Percentiles rank a stretch among this genome's conserved stretches.
Conservation (phyloP, 78 protist genomes). For the Polysphondylium violaceum region DNA sequence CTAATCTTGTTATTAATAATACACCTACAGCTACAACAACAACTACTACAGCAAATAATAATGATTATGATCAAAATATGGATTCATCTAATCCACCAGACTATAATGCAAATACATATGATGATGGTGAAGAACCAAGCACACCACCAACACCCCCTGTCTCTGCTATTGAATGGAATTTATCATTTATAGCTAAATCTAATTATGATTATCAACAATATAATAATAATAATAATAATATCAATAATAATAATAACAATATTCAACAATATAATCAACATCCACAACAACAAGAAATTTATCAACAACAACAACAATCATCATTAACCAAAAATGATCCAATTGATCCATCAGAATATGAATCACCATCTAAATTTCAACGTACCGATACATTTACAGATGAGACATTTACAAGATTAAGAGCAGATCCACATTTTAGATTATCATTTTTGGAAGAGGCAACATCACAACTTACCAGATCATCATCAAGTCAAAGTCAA, state of each 20-base stretch:
- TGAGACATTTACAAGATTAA: neutral
- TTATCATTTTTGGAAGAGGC: constrained; percentile 13
- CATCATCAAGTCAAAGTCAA: constrained; percentile 3
- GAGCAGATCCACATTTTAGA: neutral
- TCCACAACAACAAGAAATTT: neutral
- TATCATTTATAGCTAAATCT: neutral
- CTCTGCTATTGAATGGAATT: neutral
- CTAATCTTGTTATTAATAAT: neutral
- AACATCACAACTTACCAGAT: neutral
- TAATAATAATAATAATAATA: neutral
- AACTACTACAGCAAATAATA: neutral
- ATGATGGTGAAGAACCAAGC: constrained; percentile 25
- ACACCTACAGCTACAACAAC: neutral
- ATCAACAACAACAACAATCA: neutral
- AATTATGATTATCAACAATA: neutral
- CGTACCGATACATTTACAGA: constrained; percentile 24
- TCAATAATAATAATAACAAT: neutral
- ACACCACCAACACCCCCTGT: constrained; percentile 78
- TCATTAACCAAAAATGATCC: no score
- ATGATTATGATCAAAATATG: neutral
- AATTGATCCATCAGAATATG: constrained; percentile 23
- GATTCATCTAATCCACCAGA: neutral
- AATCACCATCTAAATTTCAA: constrained; percentile 51
- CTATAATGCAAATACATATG: constrained; percentile 39
- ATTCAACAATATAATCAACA: neutral